Base-by-base conservation (phyloP, 768 basidiomycete species). In the Pulveroboletus sp. region DNA sequence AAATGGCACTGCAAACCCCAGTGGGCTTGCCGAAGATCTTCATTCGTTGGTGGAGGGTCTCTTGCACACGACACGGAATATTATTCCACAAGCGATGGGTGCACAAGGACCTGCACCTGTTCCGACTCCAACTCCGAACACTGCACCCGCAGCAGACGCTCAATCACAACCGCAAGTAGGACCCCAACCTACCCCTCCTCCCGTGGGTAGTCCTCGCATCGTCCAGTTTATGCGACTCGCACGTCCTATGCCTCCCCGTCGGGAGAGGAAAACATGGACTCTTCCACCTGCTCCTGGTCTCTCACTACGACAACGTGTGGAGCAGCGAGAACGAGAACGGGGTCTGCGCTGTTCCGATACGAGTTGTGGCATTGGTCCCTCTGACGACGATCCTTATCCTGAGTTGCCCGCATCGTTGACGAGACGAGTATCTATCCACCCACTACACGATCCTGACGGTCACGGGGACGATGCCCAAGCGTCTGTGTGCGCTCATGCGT, bases 301-400 rank as follows among this genome's bases (percentile, higher is more conserved):
- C 31, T 86, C 86, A 6, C 68, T 89, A 39, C 83, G 89, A 26
- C 80, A 89, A 63, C 78, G 82, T 6, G 73, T 91, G 15, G 89
- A 91, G 65, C 75, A 77, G 51, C 74, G 79, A 48, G 89, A 90
- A 65, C 77, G 83, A 18, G 85, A 87, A 62, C 76, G 78, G 18
- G 88, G 86, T 1, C 60, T 88, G 57, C 73, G 89, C 43, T 91
- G 89, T 63, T 79, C 71, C 35, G 88, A 89, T 58, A 68, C 81
- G 27, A 81, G 80, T 52, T 91, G 89, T 64, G 86, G 85, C 3
- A 63, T 89, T 27, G 89, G 86, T 0, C 86, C 86, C 7, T 81
- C 79, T 13, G 86, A 88, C 49, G 86, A 87, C 14, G 84, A 86
- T 38, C 85, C 85, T 13, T 68, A 67, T 39, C 66, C 75, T 6